Base-by-base conservation (phyloP, 2,329 filamentous ascomycete genomes). In the Aureobasidium mangrovei region DNA sequence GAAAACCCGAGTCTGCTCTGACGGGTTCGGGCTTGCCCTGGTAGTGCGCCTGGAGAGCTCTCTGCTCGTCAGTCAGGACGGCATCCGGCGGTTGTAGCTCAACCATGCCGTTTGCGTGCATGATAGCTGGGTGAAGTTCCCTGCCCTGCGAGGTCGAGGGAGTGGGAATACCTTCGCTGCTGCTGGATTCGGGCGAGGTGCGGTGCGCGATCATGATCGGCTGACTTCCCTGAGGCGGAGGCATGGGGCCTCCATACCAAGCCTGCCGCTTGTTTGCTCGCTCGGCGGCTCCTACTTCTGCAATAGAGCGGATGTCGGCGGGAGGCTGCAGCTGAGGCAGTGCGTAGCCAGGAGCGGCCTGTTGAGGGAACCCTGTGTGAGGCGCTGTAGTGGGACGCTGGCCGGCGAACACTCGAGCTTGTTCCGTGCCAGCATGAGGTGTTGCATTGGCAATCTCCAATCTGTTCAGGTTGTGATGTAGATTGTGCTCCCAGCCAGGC, bases 201-300 rank as follows among this genome's bases (percentile, higher is more conserved):
- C 77, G 72, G 51, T 77, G 74, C 7, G 60, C 56, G 47, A 61
- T 60, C 52, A 55, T 57, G 53, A 53, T 56, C 8, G 62, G 60
- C 28, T 61, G 62, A 56, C 51, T 67, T 60, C 53, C 64, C 27
- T 59, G 55, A 39, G 61, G 57, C 18, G 51, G 41, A 8, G 57
- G 43, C n/a, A 73, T 58, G 28, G 77, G 77, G 8, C 77, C 78
- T 56, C 87, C 81, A 62, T 88, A 88, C 85, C 85, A 90, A 1
- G 78, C 86, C 56, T 84, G 82, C 2, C 86, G 78, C 64, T 86
- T 87, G 31, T 72, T 73, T 58, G 81, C 82, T 7, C 81, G 76
- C 74, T 0, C 33, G 69, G 67, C 35, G 24, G 28, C 38, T 33
- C 10, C 28, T 48, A 12, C 24, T 31, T 33, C 40, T 3, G 29